phyloP scores from a whole-genome alignment of 2,329 filamentous ascomycete species.

The Penicillium sp. region DNA sequence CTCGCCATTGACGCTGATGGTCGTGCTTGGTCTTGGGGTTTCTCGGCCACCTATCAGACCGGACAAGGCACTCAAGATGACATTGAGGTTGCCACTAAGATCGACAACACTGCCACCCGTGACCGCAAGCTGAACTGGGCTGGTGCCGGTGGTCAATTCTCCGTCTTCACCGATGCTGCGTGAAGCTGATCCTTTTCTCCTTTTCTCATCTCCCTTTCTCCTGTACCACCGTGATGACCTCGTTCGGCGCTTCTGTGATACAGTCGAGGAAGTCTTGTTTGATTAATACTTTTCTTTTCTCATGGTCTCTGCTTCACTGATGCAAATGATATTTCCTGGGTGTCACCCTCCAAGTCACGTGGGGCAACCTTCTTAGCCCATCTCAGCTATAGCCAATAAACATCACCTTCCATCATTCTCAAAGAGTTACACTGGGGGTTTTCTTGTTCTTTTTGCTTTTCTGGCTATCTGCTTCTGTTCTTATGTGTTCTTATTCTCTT shows the following conservation, averaged over 20 bases:
- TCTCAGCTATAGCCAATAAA: too few species aligned
- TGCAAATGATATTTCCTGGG: not conserved
- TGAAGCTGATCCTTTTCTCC: not conserved
- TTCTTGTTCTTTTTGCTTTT: constrained; percentile 4
- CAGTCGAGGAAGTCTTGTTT: not conserved
- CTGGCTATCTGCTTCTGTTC: not conserved
- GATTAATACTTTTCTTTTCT: not conserved
- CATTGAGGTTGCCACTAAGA: constrained; percentile 74
- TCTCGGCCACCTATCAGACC: constrained; percentile 80
- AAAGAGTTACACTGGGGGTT: too few species aligned
- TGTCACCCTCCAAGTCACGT: too few species aligned
- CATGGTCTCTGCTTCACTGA: not conserved
- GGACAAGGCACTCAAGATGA: constrained; percentile 81
- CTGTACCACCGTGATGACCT: not conserved
- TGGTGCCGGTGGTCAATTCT: constrained; percentile 85
- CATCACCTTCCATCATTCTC: too few species aligned
- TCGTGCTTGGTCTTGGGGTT: constrained; percentile 79
- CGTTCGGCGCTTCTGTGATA: not conserved
- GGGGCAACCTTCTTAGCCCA: too few species aligned
- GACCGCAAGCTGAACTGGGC: constrained; percentile 76
- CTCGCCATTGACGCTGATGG: constrained; percentile 73
- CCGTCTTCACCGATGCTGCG: constrained; percentile 47
- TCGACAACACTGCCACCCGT: constrained; percentile 83
- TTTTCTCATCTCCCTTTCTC: not conserved
- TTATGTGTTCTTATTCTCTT: too few species aligned